Evolutionary conservation across 75 land plant species (phyloP).

Genomic region (Sequoia sempervirens): DNA sequence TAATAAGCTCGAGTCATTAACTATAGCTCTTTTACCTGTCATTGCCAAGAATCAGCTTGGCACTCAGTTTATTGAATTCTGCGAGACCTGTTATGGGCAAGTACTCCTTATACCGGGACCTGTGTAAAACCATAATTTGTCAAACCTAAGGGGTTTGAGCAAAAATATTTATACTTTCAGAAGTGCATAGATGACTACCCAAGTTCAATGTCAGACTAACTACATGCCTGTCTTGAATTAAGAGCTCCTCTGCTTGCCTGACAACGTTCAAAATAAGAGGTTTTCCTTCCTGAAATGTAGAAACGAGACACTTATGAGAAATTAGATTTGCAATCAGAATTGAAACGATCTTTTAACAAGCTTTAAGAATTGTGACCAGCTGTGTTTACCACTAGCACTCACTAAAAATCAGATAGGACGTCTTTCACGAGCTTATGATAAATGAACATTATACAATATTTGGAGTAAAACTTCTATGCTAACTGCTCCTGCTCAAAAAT

Average conservation of each 20-base stretch:
- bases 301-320: background rate
- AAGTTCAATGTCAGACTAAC: background rate
- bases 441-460: background rate
- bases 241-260: constrained; percentile 72
- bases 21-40: constrained; percentile 50
- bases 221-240: constrained; percentile 66
- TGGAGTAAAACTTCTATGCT: background rate
- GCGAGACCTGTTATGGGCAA: constrained; percentile 81
- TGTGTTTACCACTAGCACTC: background rate
- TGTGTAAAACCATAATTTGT: constrained; percentile 14
- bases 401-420: background rate
- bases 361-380: background rate
- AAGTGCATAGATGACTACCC: background rate
- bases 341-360: background rate
- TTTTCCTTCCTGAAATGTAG: constrained; percentile 69
- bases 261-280: constrained; percentile 93
- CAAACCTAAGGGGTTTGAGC: background rate
- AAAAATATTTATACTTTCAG: background rate
- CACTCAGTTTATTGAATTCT: constrained; percentile 83
- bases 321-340: background rate
- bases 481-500: background rate
- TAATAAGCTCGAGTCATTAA: background rate
- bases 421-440: background rate
- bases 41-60: constrained; percentile 85
- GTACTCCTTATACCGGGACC: constrained; percentile 85